These are phyloP conservation scores for Botryotinia calthae DNA, from an alignment of 2,329 filamentous ascomycete genomes.

Conservation along the genomic window DNA sequence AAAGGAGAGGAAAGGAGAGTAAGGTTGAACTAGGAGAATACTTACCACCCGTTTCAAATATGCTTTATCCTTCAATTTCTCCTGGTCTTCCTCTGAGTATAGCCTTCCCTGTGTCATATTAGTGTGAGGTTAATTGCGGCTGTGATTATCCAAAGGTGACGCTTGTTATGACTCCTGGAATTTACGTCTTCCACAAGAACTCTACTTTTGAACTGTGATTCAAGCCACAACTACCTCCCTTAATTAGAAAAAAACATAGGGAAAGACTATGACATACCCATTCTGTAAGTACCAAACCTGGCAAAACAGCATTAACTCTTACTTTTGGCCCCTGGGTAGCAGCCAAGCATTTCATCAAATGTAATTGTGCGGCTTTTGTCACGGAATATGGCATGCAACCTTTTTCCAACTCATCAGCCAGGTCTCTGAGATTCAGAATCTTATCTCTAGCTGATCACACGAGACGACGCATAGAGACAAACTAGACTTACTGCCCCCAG, in stretches of 20 bases:
- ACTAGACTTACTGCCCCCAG: slow-evolving; percentile 19
- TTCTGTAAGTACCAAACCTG: slow-evolving; percentile 63
- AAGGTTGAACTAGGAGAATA: slow-evolving; percentile 5
- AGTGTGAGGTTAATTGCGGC: neutral
- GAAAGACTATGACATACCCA: slow-evolving; percentile 46
- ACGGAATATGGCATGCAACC: slow-evolving; percentile 39
- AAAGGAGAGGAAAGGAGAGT: neutral
- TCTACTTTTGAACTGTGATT: neutral
- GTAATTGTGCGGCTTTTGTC: slow-evolving; percentile 50
- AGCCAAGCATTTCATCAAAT: slow-evolving; percentile 64
- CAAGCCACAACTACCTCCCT: neutral
- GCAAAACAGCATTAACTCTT: slow-evolving; percentile 62
- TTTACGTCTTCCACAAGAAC: neutral
- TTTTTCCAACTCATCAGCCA: neutral
- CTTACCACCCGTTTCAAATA: slow-evolving; percentile 55
- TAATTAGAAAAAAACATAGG: neutral
- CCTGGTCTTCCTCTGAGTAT: slow-evolving; percentile 52
- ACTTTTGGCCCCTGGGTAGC: slow-evolving; percentile 60
- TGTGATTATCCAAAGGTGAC: neutral
- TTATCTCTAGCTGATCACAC: neutral
- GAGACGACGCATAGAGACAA: neutral
- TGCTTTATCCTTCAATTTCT: slow-evolving; percentile 48
- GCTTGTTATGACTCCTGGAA: neutral
- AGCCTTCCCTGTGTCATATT: slow-evolving; percentile 43
- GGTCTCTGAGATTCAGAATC: neutral